phyloP scores from a whole-genome alignment of 371 early-diverging fungal species.

The Sporodiniella umbellata region DNA sequence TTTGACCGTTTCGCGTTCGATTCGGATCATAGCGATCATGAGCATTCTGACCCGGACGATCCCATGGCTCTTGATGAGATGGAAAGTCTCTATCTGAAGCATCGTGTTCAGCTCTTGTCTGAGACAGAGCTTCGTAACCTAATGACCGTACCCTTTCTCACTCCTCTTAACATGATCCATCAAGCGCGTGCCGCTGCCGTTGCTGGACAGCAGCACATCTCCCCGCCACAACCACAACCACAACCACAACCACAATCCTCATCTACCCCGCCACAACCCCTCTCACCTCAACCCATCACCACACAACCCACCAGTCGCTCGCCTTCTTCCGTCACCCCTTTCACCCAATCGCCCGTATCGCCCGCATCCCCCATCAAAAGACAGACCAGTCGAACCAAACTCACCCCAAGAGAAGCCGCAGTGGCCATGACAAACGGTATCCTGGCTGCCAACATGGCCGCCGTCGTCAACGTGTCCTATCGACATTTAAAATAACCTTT shows the following conservation, averaged over 20 bases:
- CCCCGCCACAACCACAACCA: conserved; percentile 1
- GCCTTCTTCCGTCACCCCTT: not conserved
- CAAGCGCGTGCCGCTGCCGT: conserved; percentile 11
- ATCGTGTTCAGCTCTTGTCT: conserved; percentile 43
- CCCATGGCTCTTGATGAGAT: conserved; percentile 37
- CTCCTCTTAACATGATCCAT: conserved; percentile 28
- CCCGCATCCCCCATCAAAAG: conserved; percentile 33
- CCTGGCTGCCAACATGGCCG: conserved; percentile 40
- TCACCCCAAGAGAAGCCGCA: conserved; percentile 41
- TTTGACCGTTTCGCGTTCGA: conserved; percentile 40
- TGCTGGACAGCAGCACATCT: not conserved
- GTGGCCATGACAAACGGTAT: conserved; percentile 42
- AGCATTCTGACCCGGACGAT: conserved; percentile 34
- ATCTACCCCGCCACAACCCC: not conserved
- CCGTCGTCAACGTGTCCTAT: conserved; percentile 28
- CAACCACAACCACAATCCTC: not conserved
- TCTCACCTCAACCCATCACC: not conserved
- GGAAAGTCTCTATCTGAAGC: conserved; percentile 33
- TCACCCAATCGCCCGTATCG: conserved; percentile 2
- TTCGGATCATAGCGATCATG: conserved; percentile 50
- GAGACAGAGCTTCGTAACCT: conserved; percentile 52
- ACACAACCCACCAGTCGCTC: not conserved
- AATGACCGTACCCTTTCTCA: conserved; percentile 30
- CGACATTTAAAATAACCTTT: conserved; percentile 26
- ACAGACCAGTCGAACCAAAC: conserved; percentile 29